These are phyloP conservation scores for Populus euphratica DNA, from an alignment of 345 rosid genomes.

Conservation along the genomic window DNA sequence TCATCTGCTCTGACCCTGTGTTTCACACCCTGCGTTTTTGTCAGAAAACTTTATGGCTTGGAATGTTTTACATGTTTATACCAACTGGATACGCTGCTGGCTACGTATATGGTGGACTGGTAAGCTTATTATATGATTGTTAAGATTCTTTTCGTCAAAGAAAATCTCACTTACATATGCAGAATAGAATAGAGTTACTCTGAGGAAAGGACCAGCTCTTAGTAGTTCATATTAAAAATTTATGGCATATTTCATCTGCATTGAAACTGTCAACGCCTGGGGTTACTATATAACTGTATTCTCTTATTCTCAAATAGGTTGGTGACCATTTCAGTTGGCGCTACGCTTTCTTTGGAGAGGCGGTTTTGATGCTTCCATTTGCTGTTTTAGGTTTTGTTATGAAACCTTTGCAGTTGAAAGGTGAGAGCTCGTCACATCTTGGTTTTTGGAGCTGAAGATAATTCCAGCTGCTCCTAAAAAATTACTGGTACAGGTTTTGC, in stretches of 20 bases:
- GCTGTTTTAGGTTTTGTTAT: conserved; percentile 68
- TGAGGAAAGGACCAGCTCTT: neutral
- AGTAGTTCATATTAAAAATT: neutral
- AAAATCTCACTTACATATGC: neutral
- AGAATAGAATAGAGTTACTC: neutral
- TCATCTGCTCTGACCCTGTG: neutral
- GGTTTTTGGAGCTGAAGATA: neutral
- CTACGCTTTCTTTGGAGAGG: conserved; percentile 86
- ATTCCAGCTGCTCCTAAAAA: conserved; percentile 20
- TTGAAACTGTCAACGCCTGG: neutral
- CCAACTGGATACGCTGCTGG: conserved; percentile 90
- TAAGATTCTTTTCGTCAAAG: conserved; percentile 1
- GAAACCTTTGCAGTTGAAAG: conserved; percentile 90
- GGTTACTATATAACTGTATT: conserved; percentile 1
- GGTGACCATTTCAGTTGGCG: conserved; percentile 76
- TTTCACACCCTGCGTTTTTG: conserved; percentile 21
- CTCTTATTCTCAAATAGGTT: conserved; percentile 44
- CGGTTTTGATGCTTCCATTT: conserved; percentile 87
- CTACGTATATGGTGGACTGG: conserved; percentile 86
- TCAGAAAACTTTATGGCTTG: conserved; percentile 91
- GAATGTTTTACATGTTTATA: conserved; percentile 92
- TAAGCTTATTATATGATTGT: conserved; percentile 33
- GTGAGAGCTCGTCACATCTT: conserved; percentile 29
- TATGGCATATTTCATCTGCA: neutral
- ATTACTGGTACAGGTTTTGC: conserved; percentile 60